Evolutionary conservation across 2,329 filamentous ascomycete species (phyloP).

Genomic region (Neonectria coccinea): DNA sequence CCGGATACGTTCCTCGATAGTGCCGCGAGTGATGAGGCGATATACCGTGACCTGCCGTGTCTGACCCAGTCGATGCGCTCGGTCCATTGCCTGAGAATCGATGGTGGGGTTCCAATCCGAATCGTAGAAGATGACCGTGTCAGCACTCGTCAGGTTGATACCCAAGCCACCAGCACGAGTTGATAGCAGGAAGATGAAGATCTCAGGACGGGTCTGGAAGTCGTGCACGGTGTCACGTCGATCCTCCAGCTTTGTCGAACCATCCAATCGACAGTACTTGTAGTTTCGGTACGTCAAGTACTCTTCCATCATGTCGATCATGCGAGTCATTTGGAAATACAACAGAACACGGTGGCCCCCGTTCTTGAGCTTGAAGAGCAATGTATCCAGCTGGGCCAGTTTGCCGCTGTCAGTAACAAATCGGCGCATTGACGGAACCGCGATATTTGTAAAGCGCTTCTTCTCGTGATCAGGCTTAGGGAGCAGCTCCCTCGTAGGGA

Average conservation of each 20-base stretch:
- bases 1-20: constrained; percentile 97
- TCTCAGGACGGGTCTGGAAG: constrained; percentile 93
- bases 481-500: constrained; percentile 74
- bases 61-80: constrained; percentile 96
- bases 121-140: constrained; percentile 99
- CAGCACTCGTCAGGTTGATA: constrained; percentile 95
- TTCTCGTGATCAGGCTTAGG: constrained; percentile 85
- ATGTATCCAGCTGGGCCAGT: constrained; percentile 87
- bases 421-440: constrained; percentile 94
- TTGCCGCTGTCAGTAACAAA: constrained; percentile 99
- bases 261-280: constrained; percentile 97
- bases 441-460: constrained; percentile 88
- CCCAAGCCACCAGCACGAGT: constrained; percentile 97
- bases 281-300: constrained; percentile 99
- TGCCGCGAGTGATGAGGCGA: constrained; percentile 94
- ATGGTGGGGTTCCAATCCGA: constrained; percentile 99
- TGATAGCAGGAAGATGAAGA: constrained; percentile 96
- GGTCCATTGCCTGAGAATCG: constrained; percentile 98
- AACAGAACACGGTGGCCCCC: constrained; percentile 92
- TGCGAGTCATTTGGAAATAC: constrained; percentile 99
- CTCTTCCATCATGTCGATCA: constrained; percentile 99
- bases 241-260: constrained; percentile 97
- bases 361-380: constrained; percentile 90
- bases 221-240: constrained; percentile 95
- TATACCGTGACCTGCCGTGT: constrained; percentile 97